Evolutionary conservation across 306 rosid species (phyloP).

Genomic region (Dalbergia cultrata): DNA sequence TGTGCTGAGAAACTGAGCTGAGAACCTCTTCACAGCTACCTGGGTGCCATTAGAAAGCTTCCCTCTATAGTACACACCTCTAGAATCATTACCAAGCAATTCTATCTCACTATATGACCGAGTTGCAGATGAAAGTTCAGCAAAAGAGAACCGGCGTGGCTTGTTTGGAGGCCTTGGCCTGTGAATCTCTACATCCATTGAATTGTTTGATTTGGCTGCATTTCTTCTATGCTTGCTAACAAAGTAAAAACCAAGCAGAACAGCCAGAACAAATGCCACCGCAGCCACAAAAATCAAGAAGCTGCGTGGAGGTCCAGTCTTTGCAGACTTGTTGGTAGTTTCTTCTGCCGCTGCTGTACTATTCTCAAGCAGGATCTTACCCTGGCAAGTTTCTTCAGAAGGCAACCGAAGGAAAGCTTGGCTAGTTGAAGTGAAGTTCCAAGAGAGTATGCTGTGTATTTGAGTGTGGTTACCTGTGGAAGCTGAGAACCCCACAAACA

Average conservation of each 20-base stretch:
- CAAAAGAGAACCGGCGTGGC: conserved; percentile 60
- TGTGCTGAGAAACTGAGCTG: conserved; percentile 61
- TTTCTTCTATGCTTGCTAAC: conserved; percentile 48
- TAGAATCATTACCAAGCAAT: conserved; percentile 64
- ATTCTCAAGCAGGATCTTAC: conserved; percentile 58
- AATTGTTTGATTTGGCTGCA: conserved; percentile 41
- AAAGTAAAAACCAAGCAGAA: conserved; percentile 55
- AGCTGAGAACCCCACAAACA: conserved; percentile 91
- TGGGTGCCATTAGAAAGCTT: conserved; percentile 69
- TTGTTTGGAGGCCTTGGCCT: conserved; percentile 79
- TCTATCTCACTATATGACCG: conserved; percentile 65
- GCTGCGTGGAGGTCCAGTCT: conserved; percentile 48
- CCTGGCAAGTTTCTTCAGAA: conserved; percentile 66
- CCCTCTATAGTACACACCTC: conserved; percentile 69
- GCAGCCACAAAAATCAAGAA: conserved; percentile 68
- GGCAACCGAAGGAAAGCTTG: conserved; percentile 75
- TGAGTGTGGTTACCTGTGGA: conserved; percentile 80
- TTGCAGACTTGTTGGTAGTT: conserved; percentile 21
- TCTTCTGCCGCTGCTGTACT: conserved; percentile 5
- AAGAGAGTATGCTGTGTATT: conserved; percentile 72
- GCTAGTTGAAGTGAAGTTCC: conserved; percentile 75
- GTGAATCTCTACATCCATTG: conserved; percentile 54
- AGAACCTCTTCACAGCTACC: conserved; percentile 73
- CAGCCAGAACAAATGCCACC: conserved; percentile 54
- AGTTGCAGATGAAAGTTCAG: conserved; percentile 66